Base-by-base conservation (phyloP, 352 stramenopile species). In the Phytophthora fragariae region DNA sequence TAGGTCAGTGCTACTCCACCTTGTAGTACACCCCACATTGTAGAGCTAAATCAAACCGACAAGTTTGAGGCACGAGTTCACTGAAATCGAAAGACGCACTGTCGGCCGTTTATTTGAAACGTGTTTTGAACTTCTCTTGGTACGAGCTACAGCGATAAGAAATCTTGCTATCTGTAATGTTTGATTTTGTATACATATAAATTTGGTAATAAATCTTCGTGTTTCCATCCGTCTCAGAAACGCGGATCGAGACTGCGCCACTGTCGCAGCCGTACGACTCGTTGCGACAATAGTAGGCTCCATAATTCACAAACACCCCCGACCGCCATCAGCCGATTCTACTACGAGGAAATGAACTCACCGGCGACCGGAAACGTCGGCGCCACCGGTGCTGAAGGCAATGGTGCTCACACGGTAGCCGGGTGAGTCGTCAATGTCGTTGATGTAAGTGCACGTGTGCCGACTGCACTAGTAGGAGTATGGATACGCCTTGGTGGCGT, bases 161-260 rank as follows among this genome's bases (percentile, higher is more conserved):
- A 8, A 66, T 66, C 49, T 66, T 58, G 5, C 37, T 12, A 1
- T 2, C 10, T 2, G 44, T 39, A 4, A 35, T 15, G 12, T 52
- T 58, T 12, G 60, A 15, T 7, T 47, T 31, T n/a, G 1, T 52
- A 31, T 58, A 59, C 7, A 29, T 2, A 27, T 29, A 66, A 27
- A 19, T 47, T 49, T 58, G 31, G 15, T 58, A 66, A 29, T 65
- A 65, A 17, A 65, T 15, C 11, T 65, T 50, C 6, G 44, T 57
- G 29, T 21, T 27, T 6, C 29, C 46, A 9, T 65, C 46, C 59
- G 46, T 12, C 17, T 47, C 39, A n/a, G 17, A 7, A 12, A 19
- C 15, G 39, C 17, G 11, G 39, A 6, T 7, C 15, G 12, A n/a
- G 39, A 2, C 15, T 17, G 11, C 5, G 0, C 5, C 39, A 47